Evolutionary conservation across 2,329 filamentous ascomycete genomes (phyloP), one percentile per base, ranked within the genome.

Genomic region (Pleoardoris graminearum): DNA sequence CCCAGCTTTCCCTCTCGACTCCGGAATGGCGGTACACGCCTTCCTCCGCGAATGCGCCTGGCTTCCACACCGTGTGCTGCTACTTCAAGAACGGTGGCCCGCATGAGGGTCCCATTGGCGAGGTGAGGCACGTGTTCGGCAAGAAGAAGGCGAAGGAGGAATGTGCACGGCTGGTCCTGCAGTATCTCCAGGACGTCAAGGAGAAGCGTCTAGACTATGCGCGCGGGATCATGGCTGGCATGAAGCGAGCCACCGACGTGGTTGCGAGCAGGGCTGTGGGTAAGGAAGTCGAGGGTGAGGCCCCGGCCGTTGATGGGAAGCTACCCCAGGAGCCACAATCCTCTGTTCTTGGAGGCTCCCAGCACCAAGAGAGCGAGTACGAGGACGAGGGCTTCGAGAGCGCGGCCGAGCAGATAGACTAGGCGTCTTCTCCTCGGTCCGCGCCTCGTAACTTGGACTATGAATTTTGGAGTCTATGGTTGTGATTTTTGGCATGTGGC

Each of bases 121-220:
- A 75, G 48, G 74, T 79, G 2, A 54, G 65, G 0, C 68, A 75
- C 48, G 65, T 81, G 0, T 77, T 67, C 54, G 80, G 80, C 2
- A 77, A 76, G 70, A 80, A 79, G 65, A 76, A 70, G 42, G 78
- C 79, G 0, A 80, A 77, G 62, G 77, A 81, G 52, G 73, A 75
- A 54, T 76, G 78, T 63, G 79, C 79, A n/a, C 63, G 69, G 51
- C 49, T 66, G 29, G 72, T 79, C 8, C 50, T 77, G 25, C 59
- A 48, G 22, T 69, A 79, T 38, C 58, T 81, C 38, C 62, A 67
- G 46, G 66, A 64, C 14, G 69, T 79, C 30, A 57, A 33, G 54
- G 58, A 55, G 43, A 35, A 53, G 52, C 42, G 70, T 51, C n/a
- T 60, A 48, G 56, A 29, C 36, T 57, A 47, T 32, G 65, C 53